These are phyloP conservation scores for Hypocreales sp. DNA, from an alignment of 2,329 filamentous ascomycete species.

Conservation along the genomic window DNA sequence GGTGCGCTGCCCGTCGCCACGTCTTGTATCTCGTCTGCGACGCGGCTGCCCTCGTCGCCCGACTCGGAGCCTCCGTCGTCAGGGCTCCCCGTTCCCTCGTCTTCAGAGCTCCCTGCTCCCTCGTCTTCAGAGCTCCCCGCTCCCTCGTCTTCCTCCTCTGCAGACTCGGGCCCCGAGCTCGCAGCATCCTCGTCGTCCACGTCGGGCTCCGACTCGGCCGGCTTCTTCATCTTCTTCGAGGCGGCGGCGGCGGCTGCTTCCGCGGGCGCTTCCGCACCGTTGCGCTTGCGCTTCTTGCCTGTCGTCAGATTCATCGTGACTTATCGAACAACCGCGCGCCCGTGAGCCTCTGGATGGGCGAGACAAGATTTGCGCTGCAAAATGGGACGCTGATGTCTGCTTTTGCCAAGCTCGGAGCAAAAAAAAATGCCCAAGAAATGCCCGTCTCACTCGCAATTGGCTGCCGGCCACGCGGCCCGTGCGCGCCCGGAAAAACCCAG, in stretches of 20 bases:
- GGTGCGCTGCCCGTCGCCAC: slow-evolving; percentile 23
- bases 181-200: slow-evolving; percentile 12
- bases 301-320: slow-evolving; percentile 18
- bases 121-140: slow-evolving; percentile 13
- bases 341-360: not conserved
- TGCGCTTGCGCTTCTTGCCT: slow-evolving; percentile 29
- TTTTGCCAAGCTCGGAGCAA: no score
- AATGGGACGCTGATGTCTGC: no score
- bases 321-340: no score
- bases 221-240: slow-evolving; percentile 25
- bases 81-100: slow-evolving; percentile 4
- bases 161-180: slow-evolving; percentile 9
- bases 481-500: not conserved
- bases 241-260: slow-evolving; percentile 8
- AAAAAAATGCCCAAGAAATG: not conserved
- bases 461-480: slow-evolving; percentile 1
- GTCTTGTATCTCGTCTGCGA: slow-evolving; percentile 13
- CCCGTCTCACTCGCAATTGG: not conserved
- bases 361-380: no score
- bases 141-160: slow-evolving; percentile 13
- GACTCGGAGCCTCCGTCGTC: slow-evolving; percentile 10
- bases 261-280: slow-evolving; percentile 16
- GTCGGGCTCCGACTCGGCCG: slow-evolving; percentile 12
- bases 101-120: slow-evolving; percentile 5
- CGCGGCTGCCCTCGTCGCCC: slow-evolving; percentile 17